A percentile compares a stretch with the other conserved stretches of the same genome.
phyloP scores from a whole-genome alignment of 179 eudicot genomes.

The Corrigiola litoralis region DNA sequence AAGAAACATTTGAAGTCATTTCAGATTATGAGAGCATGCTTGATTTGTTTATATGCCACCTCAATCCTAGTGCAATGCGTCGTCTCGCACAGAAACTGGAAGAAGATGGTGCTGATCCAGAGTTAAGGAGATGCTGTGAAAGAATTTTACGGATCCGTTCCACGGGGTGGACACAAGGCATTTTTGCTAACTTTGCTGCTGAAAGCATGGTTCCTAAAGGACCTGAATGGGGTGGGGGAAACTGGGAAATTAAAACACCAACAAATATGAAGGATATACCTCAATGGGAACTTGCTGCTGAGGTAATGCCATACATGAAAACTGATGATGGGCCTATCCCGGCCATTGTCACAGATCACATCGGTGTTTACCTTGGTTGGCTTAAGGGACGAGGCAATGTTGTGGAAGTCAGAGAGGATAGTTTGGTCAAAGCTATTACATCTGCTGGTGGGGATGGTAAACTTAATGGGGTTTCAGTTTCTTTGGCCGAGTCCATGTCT shows the following conservation, averaged over 20 bases:
- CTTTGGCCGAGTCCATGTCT: constrained; percentile 43
- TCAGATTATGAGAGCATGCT: constrained; percentile 94
- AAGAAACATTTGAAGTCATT: constrained; percentile 94
- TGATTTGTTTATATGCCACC: constrained; percentile 92
- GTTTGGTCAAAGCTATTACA: constrained; percentile 77
- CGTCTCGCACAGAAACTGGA: constrained; percentile 96
- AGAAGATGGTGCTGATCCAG: constrained; percentile 83
- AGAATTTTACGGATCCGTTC: constrained; percentile 91
- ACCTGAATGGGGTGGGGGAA: constrained; percentile 98
- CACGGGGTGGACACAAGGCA: constrained; percentile 99
- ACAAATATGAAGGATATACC: constrained; percentile 77
- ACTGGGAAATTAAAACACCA: constrained; percentile 97
- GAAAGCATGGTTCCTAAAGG: constrained; percentile 99
- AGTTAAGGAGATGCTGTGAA: constrained; percentile 85
- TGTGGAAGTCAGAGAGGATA: constrained; percentile 92
- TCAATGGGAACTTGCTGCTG: constrained; percentile 95
- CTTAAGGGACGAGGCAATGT: constrained; percentile 88
- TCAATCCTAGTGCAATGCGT: constrained; percentile 98
- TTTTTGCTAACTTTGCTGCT: constrained; percentile 98
- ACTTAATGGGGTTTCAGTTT: constrained; percentile 39
- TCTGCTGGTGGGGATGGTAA: constrained; percentile 42
- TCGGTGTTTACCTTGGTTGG: constrained; percentile 89
- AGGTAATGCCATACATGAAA: constrained; percentile 97
- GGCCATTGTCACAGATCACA: constrained; percentile 85
- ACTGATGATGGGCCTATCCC: constrained; percentile 97